Base-by-base conservation (phyloP, 257 asterid species). In the Fraxinus cuspidata region DNA sequence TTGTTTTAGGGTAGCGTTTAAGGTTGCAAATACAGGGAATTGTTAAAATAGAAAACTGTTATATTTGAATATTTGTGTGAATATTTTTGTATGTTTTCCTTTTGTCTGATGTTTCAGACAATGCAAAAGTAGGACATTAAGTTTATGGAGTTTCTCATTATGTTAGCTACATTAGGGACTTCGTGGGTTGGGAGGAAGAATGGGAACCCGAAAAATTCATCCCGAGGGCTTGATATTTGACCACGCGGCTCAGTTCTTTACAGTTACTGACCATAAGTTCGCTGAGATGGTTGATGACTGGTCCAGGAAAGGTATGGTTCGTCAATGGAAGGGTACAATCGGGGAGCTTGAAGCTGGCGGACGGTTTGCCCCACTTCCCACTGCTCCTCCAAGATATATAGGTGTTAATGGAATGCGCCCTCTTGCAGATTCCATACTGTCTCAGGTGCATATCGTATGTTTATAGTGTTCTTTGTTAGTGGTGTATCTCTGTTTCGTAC, bases 221-320 rank as follows among this genome's bases (percentile, higher is more conserved):
- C 95, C 93, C 19, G 89, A 89, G 86, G 71, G 87, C 72, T 79
- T 94, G 77, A 78, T 83, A 72, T 92, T 92, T 83, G 99, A 94
- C 79, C 97, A 94, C 78, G 98, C 97, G 11, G 96, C 98, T 77
- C 99, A 94, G 89, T 94, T 94, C 88, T 94, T 94, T 83, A 94
- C 97, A 0, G 94, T 87, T 71, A 86, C 82, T 49, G 91, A 92
- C 70, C 92, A 96, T 60, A 76, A 74, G 75, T 92, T 94, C 77
- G 90, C 81, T 34, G 91, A 93, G 86, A 84, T 94, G 79, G 97
- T 92, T 74, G 89, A 81, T 64, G 81, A 40, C 35, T 94, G 99
- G 99, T 84, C 89, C 78, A 81, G 86, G 73, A 79, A 86, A 49
- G 97, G 87, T 73, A 88, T 92, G 79, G 90, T 94, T 85, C 86